phyloP scores from a whole-genome alignment of 768 basidiomycete species.

The Strobilomyces echinocephalus region DNA sequence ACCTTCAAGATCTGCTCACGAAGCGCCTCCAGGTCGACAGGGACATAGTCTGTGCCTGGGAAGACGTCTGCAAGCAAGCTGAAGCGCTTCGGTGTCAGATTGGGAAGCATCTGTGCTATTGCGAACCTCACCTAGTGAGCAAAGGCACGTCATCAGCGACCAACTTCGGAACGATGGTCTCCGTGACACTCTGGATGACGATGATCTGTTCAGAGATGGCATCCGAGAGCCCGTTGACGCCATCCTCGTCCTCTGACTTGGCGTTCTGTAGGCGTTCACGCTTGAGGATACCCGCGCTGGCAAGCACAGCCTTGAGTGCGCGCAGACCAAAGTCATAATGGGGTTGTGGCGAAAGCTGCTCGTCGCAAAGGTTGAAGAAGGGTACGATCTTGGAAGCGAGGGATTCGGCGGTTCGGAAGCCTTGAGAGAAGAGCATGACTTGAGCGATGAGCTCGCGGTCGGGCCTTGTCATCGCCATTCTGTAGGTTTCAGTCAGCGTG shows the following conservation, averaged over 20 bases:
- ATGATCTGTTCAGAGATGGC: conserved; percentile 87
- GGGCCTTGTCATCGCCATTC: conserved; percentile 99
- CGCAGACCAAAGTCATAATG: conserved; percentile 99
- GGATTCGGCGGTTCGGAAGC: conserved; percentile 95
- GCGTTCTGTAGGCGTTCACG: conserved; percentile 70
- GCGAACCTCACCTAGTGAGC: conserved; percentile 66
- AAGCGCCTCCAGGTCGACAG: conserved; percentile 82
- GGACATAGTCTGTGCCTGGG: conserved; percentile 89
- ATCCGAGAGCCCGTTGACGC: conserved; percentile 59
- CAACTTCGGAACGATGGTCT: conserved; percentile 97
- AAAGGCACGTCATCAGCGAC: conserved; percentile 96
- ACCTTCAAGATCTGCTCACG: conserved; percentile 83
- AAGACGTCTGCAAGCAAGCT: conserved; percentile 96
- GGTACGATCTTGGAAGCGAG: conserved; percentile 99
- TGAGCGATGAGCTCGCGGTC: conserved; percentile 98
- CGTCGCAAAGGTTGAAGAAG: conserved; percentile 98
- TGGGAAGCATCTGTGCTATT: background rate
- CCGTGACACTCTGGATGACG: conserved; percentile 95
- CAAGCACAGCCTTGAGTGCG: conserved; percentile 92
- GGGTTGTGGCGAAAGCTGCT: conserved; percentile 93
- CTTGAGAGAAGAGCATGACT: conserved; percentile 99
- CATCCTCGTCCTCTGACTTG: conserved; percentile 38
- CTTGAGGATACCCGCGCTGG: conserved; percentile 96
- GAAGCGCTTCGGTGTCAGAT: background rate
- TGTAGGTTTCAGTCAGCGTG: conserved; percentile 29